These are phyloP conservation scores for Gentiana macrophylla DNA, from an alignment of 257 asterid genomes.

Conservation along the genomic window DNA sequence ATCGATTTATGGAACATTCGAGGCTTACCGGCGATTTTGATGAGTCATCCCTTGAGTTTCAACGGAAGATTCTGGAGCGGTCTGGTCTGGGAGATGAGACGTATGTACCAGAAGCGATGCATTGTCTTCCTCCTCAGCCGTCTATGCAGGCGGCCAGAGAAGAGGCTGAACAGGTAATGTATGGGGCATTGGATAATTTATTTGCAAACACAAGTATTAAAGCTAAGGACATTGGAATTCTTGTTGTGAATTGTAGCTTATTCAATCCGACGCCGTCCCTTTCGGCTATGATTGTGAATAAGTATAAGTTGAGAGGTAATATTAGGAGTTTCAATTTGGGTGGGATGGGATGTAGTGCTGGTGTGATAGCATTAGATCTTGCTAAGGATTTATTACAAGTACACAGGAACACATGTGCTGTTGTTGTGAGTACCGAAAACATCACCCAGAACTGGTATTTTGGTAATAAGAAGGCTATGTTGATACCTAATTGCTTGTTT, in stretches of 20 bases:
- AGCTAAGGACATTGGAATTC: slow-evolving; percentile 58
- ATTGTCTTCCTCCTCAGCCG: slow-evolving; percentile 50
- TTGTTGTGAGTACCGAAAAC: slow-evolving; percentile 63
- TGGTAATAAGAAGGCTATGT: slow-evolving; percentile 65
- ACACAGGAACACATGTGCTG: slow-evolving; percentile 62
- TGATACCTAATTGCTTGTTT: slow-evolving; percentile 72
- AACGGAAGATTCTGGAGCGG: slow-evolving; percentile 59
- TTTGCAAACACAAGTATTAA: slow-evolving; percentile 43
- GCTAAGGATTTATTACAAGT: slow-evolving; percentile 70
- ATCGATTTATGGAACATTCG: slow-evolving; percentile 47
- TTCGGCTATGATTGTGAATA: slow-evolving; percentile 66
- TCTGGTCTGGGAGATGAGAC: slow-evolving; percentile 79
- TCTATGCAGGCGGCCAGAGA: slow-evolving; percentile 72
- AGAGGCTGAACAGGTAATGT: slow-evolving; percentile 75
- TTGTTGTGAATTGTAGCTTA: slow-evolving; percentile 66
- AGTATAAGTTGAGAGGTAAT: slow-evolving; percentile 70
- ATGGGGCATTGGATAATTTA: slow-evolving; percentile 50
- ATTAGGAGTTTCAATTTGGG: slow-evolving; percentile 65
- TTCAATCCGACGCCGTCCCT: slow-evolving; percentile 66
- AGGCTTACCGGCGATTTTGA: slow-evolving; percentile 51
- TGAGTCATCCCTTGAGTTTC: slow-evolving; percentile 59
- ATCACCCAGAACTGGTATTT: slow-evolving; percentile 79
- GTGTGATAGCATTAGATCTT: slow-evolving; percentile 58
- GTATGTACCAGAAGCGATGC: slow-evolving; percentile 71
- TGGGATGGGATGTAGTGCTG: slow-evolving; percentile 89